phyloP scores from a whole-genome alignment of 805 yeast genomes.

The Cyberlindnera xylosilytica region DNA sequence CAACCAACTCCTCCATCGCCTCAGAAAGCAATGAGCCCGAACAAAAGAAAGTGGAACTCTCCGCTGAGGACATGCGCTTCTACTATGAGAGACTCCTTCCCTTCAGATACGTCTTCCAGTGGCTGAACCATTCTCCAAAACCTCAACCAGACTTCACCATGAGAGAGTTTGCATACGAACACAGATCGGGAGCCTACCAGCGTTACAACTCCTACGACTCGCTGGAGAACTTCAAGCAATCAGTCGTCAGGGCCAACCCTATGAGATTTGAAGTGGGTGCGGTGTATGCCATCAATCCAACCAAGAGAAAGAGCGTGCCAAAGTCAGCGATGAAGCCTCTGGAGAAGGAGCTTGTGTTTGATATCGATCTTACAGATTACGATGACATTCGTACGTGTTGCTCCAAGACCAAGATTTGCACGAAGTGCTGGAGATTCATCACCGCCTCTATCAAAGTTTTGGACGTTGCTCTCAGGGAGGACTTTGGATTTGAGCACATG shows the following conservation, averaged over 20 bases:
- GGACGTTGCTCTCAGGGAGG: slow-evolving; percentile 69
- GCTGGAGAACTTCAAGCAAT: slow-evolving; percentile 71
- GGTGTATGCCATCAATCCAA: slow-evolving; percentile 83
- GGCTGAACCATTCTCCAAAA: slow-evolving; percentile 84
- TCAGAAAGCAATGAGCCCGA: neutral
- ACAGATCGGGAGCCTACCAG: slow-evolving; percentile 81
- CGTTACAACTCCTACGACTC: slow-evolving; percentile 77
- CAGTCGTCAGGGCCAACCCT: slow-evolving; percentile 73
- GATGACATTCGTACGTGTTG: slow-evolving; percentile 94
- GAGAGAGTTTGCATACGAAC: slow-evolving; percentile 93
- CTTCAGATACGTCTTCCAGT: slow-evolving; percentile 72
- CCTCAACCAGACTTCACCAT: slow-evolving; percentile 75
- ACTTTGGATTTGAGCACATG: slow-evolving; percentile 83
- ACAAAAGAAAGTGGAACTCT: slow-evolving; percentile 12
- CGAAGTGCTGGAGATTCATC: slow-evolving; percentile 91
- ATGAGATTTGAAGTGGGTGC: slow-evolving; percentile 96
- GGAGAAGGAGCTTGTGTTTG: slow-evolving; percentile 86
- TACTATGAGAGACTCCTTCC: slow-evolving; percentile 75
- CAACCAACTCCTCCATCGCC: slow-evolving; percentile 1
- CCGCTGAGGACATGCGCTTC: slow-evolving; percentile 60
- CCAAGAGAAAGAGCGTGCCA: slow-evolving; percentile 72
- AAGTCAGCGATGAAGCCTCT: slow-evolving; percentile 77
- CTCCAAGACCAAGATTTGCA: slow-evolving; percentile 77
- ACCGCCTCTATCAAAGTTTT: slow-evolving; percentile 77
- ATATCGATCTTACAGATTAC: slow-evolving; percentile 97